Percentiles rank a stretch among this genome's conserved stretches.
phyloP scores from a whole-genome alignment of 306 rosid genomes.

The Rosa lucieae region DNA sequence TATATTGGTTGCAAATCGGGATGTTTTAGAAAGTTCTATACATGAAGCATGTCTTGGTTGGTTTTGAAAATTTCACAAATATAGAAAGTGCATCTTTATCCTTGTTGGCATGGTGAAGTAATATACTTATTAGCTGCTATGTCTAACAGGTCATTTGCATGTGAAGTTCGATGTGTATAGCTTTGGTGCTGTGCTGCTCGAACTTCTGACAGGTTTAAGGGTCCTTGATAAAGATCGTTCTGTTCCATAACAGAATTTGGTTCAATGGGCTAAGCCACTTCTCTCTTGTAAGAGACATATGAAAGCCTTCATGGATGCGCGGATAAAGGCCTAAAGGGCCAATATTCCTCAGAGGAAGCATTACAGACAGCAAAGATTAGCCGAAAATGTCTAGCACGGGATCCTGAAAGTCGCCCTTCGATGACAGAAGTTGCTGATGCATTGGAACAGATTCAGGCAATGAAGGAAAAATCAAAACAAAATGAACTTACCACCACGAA shows the following conservation, averaged over 20 bases:
- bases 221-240: slow-evolving; percentile 51
- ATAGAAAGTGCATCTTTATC: no score
- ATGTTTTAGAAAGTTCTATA: not conserved
- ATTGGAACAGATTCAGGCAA: slow-evolving; percentile 51
- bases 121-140: not conserved
- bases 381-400: slow-evolving; percentile 48
- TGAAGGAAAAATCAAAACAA: slow-evolving; percentile 28
- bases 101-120: not conserved
- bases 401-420: slow-evolving; percentile 62
- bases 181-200: slow-evolving; percentile 79
- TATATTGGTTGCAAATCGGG: not conserved
- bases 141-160: slow-evolving; percentile 65
- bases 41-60: not conserved
- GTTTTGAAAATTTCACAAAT: not conserved
- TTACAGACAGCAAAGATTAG: slow-evolving; percentile 41
- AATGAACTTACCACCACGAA: slow-evolving; percentile 10
- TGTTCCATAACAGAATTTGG: slow-evolving; percentile 41
- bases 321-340: slow-evolving; percentile 65
- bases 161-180: slow-evolving; percentile 81
- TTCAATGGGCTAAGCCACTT: slow-evolving; percentile 64
- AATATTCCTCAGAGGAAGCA: slow-evolving; percentile 58
- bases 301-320: slow-evolving; percentile 44
- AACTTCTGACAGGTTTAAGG: slow-evolving; percentile 59
- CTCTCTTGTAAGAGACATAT: slow-evolving; percentile 37
- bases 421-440: slow-evolving; percentile 59